Evolutionary conservation across 208 protist species (phyloP), one percentile per base, ranked within the genome.

Genomic region (Angomonas ambiguus): DNA sequence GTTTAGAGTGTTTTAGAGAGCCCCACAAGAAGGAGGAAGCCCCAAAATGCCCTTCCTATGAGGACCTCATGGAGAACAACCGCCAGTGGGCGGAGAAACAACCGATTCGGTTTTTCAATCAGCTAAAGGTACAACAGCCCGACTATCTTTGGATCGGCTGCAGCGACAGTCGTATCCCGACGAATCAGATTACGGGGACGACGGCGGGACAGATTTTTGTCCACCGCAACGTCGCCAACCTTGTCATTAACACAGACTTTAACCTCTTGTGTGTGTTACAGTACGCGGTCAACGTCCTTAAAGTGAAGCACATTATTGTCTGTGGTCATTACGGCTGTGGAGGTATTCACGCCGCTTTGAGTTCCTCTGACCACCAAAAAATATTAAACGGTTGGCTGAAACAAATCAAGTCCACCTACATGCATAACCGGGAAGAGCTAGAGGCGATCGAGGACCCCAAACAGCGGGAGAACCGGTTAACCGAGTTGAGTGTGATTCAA

Each of bases 141-240:
- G 71, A 92, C 32, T 92, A 81, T 68, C 49, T 97, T 0, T 96
- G 84, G 79, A 96, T 97, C 51, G 91, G 91, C 30, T 97, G 93
- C 68, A 77, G 76, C 8, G 93, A 97, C 70, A 80, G 67, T 34
- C 72, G 76, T 22, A 79, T 89, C 2, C 69, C 71, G 11, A 76
- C 89, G 1, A 87, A 86, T 67, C 63, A 77, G 33, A 62, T 97
- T 10, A 80, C 87, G 31, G 83, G 81, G 22, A 76, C 87, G 1
- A 67, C 71, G 5, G 76, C 82, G 20, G 93, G 90, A 49, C 76
- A 95, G 51, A 68, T 95, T 20, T 97, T 97, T 72, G 88, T 97
- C 27, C 89, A 96, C 70, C 77, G 94, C 48, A 97, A 96, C 69
- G 77, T 97, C 10, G 94, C 85, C 31, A 96, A 96, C 59, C 76